These are phyloP conservation scores for Xerophyta viscosa DNA, from an alignment of 106 monocot genomes.

Conservation along the genomic window DNA sequence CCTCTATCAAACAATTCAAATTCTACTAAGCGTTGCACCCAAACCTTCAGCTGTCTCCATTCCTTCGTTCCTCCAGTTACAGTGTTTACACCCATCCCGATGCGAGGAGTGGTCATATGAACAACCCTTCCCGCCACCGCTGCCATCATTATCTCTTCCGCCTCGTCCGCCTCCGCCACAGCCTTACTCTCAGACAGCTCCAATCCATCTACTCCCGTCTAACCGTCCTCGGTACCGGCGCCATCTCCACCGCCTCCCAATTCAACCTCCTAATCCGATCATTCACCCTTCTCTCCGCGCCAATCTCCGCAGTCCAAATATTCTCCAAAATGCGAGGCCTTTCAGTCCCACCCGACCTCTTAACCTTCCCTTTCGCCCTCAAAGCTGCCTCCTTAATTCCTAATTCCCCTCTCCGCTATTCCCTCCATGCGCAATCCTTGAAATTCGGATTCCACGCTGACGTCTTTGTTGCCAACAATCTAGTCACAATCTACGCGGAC, in stretches of 20 bases:
- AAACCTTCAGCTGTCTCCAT: too few species aligned
- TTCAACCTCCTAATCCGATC: slow-evolving; percentile 35
- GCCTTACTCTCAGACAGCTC: slow-evolving; percentile 9
- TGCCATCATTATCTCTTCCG: slow-evolving; percentile 7
- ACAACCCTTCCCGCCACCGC: too few species aligned
- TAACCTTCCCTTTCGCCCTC: slow-evolving; percentile 52
- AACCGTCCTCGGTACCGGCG: too few species aligned
- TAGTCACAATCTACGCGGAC: slow-evolving; percentile 32
- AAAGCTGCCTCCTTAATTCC: slow-evolving; percentile 19
- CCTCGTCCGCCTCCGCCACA: slow-evolving; percentile 3
- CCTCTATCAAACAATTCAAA: too few species aligned
- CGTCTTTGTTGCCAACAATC: slow-evolving; percentile 27
- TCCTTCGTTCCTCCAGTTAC: too few species aligned
- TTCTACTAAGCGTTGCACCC: too few species aligned
- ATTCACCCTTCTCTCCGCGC: slow-evolving; percentile 18
- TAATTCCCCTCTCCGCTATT: slow-evolving; percentile 4
- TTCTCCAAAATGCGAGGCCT: slow-evolving; percentile 22
- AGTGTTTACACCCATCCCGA: too few species aligned
- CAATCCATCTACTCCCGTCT: slow-evolving; percentile 24
- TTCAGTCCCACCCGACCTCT: slow-evolving; percentile 29
- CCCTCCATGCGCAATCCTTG: slow-evolving; percentile 29
- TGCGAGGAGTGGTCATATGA: too few species aligned
- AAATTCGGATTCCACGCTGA: slow-evolving; percentile 17
- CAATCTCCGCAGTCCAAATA: slow-evolving; percentile 18
- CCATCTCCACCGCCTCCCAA: slow-evolving; percentile 25